Base-by-base conservation (phyloP, 2,329 filamentous ascomycete genomes). In the Colletotrichum sp. region DNA sequence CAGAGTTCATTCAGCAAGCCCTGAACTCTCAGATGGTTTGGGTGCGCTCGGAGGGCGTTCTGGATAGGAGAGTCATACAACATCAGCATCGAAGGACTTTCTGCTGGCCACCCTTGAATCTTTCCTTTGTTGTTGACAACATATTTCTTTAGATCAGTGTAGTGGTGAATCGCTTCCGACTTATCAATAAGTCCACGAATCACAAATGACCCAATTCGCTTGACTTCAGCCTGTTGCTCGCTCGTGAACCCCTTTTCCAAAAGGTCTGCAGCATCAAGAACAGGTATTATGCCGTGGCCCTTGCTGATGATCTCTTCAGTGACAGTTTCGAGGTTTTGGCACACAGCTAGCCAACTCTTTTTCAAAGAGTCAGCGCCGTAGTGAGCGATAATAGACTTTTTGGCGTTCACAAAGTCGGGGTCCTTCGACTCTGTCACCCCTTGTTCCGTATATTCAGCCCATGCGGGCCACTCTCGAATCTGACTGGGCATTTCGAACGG, bases 61-160 rank as follows among this genome's bases (percentile, higher is more conserved):
- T 87, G 86, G 1, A 84, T 83, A 3, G 84, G 84, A 4, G 85
- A 83, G 75, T 82, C 79, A 79, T 85, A 87, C 6, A 87, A 80
- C 48, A 81, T 81, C 71, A 87, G 79, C 69, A 87, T 86, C 24
- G 83, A 84, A 1, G 85, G 85, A 7, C 79, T 83, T 55, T 83
- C 83, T 4, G 59, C 76, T 6, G 85, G 85, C 83, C 85, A 86
- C 8, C 83, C 82, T 61, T 76, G 70, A 32, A 84, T 82, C 12
- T 78, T 76, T 1, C 68, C 76, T 71, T 79, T 81, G 75, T 85
- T 86, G 39, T 83, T 81, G 48, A 78, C 77, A 28, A 84, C 80
- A 76, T 83, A 86, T 12, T 79, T 75, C 65, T 83, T 82, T 24
- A 85, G 74, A 28, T 84, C 81, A 36, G 70, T 57, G 71, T 82